Percentiles rank a stretch among this genome's conserved stretches.
Conservation (phyloP, 2,329 filamentous ascomycete species). For the Fusarium domesticum region DNA sequence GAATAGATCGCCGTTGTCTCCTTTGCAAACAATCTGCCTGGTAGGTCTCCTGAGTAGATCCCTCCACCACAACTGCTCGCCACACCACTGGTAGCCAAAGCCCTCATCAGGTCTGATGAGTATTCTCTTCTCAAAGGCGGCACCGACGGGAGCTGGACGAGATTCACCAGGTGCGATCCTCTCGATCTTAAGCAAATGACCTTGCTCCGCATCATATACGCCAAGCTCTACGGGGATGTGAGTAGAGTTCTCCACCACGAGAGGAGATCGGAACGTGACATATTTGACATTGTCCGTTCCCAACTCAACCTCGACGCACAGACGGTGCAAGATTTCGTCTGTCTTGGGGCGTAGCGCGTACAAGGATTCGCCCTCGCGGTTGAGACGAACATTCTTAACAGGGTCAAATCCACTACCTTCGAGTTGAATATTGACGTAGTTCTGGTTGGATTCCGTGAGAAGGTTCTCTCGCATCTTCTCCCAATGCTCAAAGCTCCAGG, state of each 20-base stretch:
- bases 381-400: constrained; percentile 82
- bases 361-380: constrained; percentile 88
- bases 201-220: constrained; percentile 81
- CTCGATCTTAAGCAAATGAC: constrained; percentile 92
- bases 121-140: constrained; percentile 83
- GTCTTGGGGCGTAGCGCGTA: constrained; percentile 88
- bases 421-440: constrained; percentile 76
- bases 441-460: constrained; percentile 75
- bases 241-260: constrained; percentile 92
- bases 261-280: constrained; percentile 88
- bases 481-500: constrained; percentile 97
- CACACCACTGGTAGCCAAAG: constrained; percentile 95
- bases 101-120: constrained; percentile 90
- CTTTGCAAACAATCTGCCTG: constrained; percentile 81
- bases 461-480: constrained; percentile 94
- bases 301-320: constrained; percentile 87
- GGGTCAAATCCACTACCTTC: constrained; percentile 94
- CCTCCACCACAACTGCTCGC: constrained; percentile 86
- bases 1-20: constrained; percentile 84
- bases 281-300: constrained; percentile 97
- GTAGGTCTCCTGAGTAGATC: constrained; percentile 83
- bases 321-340: constrained; percentile 78
- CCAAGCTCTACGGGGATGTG: constrained; percentile 94
- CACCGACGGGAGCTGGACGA: constrained; percentile 86
- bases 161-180: constrained; percentile 92